Base-by-base conservation (phyloP, 2,329 filamentous ascomycete genomes). In the Colletotrichum cordylinicola region DNA sequence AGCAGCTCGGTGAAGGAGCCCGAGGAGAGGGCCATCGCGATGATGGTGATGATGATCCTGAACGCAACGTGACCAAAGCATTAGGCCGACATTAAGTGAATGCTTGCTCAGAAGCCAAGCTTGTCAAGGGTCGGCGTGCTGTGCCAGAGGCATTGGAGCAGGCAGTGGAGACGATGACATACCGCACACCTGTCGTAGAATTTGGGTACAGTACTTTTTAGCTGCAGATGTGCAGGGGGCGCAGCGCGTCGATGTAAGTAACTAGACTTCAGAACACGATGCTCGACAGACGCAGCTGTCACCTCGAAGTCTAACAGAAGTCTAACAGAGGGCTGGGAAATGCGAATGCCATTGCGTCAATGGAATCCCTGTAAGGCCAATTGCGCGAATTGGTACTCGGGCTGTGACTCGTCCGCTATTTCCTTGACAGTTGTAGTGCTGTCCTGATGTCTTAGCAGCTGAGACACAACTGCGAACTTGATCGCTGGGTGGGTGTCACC, bases 21-120 rank as follows among this genome's bases (percentile, higher is more conserved):
- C n/a, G 43, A 52, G 3, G 8, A 52, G 43, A 21, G 6, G 43
- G 0, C 0, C n/a, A 52, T 52, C n/a, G n/a, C 43, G 43, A 21
- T 21, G 43, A 48, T 0, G 43, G 43, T 21, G 43, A 48, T 21
- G 43, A n/a, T 48, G 43, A 48, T 48, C 43, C 0, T 48, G 43
- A 48, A 48, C 3, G 43, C 43, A 21, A 21, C n/a, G 43, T 21
- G 43, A 52, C 43, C 12, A 8, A 21, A 52, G 43, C n/a, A 24
- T 0, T 52, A 1, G 43, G n/a, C n/a, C n/a, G n/a, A n/a, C 1
- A 8, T 52, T 0, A 52, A 52, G 0, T 52, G 2, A 6, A 21
- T n/a, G 39, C 18, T 43, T 43, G 18, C 39, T 43, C 43, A 21
- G 43, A 52, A 52, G n/a, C 43, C n/a, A 2, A 52, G 43, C 6